A percentile compares a stretch with the other conserved stretches of the same genome.
Evolutionary conservation across 2,329 filamentous ascomycete species (phyloP).

Genomic region (Calonectria fujianensis): DNA sequence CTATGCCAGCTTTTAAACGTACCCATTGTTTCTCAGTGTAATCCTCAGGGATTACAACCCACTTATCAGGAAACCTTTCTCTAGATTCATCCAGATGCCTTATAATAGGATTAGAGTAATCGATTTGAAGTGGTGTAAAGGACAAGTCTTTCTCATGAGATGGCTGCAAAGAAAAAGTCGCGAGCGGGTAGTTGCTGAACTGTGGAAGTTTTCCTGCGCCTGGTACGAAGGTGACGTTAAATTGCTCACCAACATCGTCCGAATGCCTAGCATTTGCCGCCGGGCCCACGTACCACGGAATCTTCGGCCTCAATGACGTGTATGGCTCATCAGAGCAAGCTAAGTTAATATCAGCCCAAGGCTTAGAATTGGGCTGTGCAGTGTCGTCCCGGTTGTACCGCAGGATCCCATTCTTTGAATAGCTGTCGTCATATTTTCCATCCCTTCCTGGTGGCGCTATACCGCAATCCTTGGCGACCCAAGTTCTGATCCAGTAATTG

Average conservation of each 20-base stretch:
- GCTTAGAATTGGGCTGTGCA: conserved; percentile 16
- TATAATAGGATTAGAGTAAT: conserved; percentile 44
- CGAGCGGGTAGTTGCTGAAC: conserved; percentile 39
- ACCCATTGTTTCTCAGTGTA: conserved; percentile 49
- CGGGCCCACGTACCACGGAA: conserved; percentile 48
- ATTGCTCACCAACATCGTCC: conserved; percentile 37
- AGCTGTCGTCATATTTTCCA: conserved; percentile 5
- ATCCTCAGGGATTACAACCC: conserved; percentile 48
- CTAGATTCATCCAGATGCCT: conserved; percentile 42
- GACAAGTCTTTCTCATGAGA: neutral
- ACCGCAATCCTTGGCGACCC: conserved; percentile 37
- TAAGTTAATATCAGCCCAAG: conserved; percentile 39
- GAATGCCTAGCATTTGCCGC: conserved; percentile 42
- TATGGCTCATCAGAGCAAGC: conserved; percentile 48
- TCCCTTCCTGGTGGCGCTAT: neutral
- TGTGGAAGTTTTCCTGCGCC: neutral
- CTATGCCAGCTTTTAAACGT: neutral
- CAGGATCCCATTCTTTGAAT: conserved; percentile 47
- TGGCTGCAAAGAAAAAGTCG: conserved; percentile 40
- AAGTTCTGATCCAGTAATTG: conserved; percentile 52
- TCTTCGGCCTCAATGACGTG: conserved; percentile 41
- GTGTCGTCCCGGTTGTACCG: conserved; percentile 42
- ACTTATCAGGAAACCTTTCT: conserved; percentile 31
- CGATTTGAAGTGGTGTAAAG: conserved; percentile 46
- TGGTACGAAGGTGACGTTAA: conserved; percentile 41